Evolutionary conservation across 2,329 filamentous ascomycete genomes (phyloP).

Genomic region (Calycina herbarum): DNA sequence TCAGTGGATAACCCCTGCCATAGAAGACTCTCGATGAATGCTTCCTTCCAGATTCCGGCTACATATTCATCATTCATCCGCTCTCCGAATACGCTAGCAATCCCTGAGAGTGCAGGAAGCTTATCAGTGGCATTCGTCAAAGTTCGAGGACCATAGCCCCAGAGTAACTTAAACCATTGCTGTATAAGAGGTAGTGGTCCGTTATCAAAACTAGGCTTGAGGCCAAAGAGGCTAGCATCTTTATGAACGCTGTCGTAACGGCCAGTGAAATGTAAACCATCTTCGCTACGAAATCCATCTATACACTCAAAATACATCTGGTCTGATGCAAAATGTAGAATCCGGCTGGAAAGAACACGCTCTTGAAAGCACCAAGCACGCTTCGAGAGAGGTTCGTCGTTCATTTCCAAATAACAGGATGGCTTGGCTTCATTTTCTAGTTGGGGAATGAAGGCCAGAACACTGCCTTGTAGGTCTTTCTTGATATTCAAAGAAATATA

Average conservation of each 20-base stretch:
- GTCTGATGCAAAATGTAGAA: neutral
- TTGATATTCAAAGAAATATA: neutral
- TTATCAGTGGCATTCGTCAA: slow-evolving; percentile 12
- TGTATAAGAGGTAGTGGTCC: neutral
- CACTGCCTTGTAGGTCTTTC: neutral
- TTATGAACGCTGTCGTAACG: neutral
- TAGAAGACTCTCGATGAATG: neutral
- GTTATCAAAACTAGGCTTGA: neutral
- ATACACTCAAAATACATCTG: slow-evolving; percentile 11
- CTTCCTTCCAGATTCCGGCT: neutral
- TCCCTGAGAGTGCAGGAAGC: slow-evolving; percentile 14
- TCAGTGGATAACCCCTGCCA: neutral
- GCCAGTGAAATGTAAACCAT: slow-evolving; percentile 7
- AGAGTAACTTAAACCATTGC: slow-evolving; percentile 12
- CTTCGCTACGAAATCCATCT: slow-evolving; percentile 13
- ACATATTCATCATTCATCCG: neutral
- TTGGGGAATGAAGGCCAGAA: neutral
- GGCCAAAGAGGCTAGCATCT: neutral
- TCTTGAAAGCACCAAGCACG: slow-evolving; percentile 10
- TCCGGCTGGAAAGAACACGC: slow-evolving; percentile 3
- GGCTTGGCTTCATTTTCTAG: neutral
- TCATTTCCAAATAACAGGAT: neutral
- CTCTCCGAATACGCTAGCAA: neutral
- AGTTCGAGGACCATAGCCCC: slow-evolving; percentile 12
- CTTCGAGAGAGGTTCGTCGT: neutral